Conservation (phyloP, 768 basidiomycete genomes). For the Phylloporus sp. region DNA sequence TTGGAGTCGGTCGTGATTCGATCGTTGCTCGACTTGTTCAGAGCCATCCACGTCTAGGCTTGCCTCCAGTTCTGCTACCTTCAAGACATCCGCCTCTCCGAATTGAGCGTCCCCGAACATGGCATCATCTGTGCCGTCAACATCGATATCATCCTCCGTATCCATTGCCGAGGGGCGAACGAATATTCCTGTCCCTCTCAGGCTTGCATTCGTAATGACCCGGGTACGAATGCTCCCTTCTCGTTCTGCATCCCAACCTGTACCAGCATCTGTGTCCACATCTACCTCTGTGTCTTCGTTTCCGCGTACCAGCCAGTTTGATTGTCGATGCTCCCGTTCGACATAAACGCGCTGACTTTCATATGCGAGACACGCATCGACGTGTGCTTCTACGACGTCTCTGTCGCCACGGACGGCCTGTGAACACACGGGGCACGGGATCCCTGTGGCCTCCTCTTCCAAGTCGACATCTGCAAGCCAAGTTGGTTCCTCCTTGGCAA, state of each 20-base stretch:
- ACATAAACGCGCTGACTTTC: constrained; percentile 40
- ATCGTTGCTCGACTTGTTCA: constrained; percentile 1
- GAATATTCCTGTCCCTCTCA: constrained; percentile 66
- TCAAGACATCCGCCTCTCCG: constrained; percentile 65
- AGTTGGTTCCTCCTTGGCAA: constrained; percentile 58
- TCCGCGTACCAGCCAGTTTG: constrained; percentile 29
- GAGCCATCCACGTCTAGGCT: constrained; percentile 25
- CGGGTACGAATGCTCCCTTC: constrained; percentile 40
- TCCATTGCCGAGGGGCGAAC: constrained; percentile 56
- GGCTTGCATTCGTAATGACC: constrained; percentile 34
- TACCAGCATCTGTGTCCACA: constrained; percentile 32
- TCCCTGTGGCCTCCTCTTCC: constrained; percentile 36
- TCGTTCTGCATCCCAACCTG: constrained; percentile 37
- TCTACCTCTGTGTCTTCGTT: constrained; percentile 31
- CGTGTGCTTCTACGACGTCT: constrained; percentile 74
- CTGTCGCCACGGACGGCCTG: constrained; percentile 56
- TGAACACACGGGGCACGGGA: constrained; percentile 70
- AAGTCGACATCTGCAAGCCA: constrained; percentile 30
- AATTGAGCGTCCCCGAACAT: constrained; percentile 72
- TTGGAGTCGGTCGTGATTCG: constrained; percentile 34
- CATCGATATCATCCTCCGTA: constrained; percentile 75
- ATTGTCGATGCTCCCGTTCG: constrained; percentile 25
- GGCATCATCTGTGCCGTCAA: constrained; percentile 72
- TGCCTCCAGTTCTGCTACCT: constrained; percentile 31
- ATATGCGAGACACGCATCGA: constrained; percentile 74